Conservation (phyloP, 1,284 basidiomycete genomes). For the Fomitopsis palustris region DNA sequence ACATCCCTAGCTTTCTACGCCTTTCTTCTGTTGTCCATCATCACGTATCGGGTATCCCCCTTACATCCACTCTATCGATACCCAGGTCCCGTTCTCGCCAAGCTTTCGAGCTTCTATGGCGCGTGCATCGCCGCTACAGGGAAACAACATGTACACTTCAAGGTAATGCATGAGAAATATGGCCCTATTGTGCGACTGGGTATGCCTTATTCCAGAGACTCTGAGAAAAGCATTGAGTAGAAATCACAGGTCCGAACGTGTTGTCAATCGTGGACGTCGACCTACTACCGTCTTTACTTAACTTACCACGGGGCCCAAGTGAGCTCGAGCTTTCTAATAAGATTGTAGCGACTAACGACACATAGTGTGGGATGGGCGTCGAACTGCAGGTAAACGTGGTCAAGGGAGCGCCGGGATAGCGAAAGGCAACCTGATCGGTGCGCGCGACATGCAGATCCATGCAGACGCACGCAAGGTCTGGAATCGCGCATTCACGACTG, state of each 20-base stretch:
- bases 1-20: not conserved
- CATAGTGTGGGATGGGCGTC: slow-evolving; percentile 7
- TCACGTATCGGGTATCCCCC: slow-evolving; percentile 27
- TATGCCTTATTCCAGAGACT: slow-evolving; percentile 3
- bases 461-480: slow-evolving; percentile 46
- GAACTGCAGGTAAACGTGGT: not conserved
- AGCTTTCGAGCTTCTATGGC: slow-evolving; percentile 21
- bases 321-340: not conserved
- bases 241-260: slow-evolving; percentile 23
- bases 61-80: slow-evolving; percentile 27
- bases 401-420: not conserved
- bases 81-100: slow-evolving; percentile 24
- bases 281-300: slow-evolving; percentile 13
- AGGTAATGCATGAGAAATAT: slow-evolving; percentile 24
- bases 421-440: slow-evolving; percentile 3
- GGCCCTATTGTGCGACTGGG: slow-evolving; percentile 29
- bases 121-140: slow-evolving; percentile 15
- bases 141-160: slow-evolving; percentile 21
- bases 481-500: slow-evolving; percentile 48
- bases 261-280: slow-evolving; percentile 19
- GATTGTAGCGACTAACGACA: not conserved
- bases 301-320: not conserved
- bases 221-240: too few relatives aligned
- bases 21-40: slow-evolving; percentile 13
- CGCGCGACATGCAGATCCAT: slow-evolving; percentile 37